phyloP scores from a whole-genome alignment of 257 asterid species.

The Ligustrum vulgare region DNA sequence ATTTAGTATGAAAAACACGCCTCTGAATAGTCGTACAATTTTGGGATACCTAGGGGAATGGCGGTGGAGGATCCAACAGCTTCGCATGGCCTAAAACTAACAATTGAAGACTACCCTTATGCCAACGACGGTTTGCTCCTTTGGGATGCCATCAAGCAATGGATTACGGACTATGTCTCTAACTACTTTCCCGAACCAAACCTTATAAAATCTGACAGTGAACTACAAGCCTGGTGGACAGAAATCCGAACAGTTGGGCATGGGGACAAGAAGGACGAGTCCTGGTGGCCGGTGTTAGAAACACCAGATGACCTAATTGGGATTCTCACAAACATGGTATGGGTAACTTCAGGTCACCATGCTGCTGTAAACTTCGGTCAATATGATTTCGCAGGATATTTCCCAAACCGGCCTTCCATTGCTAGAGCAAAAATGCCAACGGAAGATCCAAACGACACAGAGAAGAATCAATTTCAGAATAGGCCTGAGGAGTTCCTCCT shows the following conservation, averaged over 20 bases:
- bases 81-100: slow-evolving; percentile 66
- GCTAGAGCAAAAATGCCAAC: slow-evolving; percentile 62
- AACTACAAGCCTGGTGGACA: slow-evolving; percentile 82
- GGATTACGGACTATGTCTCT: slow-evolving; percentile 64
- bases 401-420: slow-evolving; percentile 71
- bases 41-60: slow-evolving; percentile 56
- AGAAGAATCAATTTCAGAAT: slow-evolving; percentile 36
- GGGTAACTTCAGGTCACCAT: slow-evolving; percentile 80
- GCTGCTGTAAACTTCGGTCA: slow-evolving; percentile 90
- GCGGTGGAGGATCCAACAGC: slow-evolving; percentile 72
- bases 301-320: slow-evolving; percentile 46
- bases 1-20: background rate
- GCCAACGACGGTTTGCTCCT: slow-evolving; percentile 72
- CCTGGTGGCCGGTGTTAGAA: slow-evolving; percentile 75
- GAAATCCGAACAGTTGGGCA: slow-evolving; percentile 68
- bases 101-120: slow-evolving; percentile 77
- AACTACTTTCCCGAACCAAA: slow-evolving; percentile 46
- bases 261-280: slow-evolving; percentile 66
- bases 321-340: slow-evolving; percentile 59
- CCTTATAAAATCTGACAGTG: slow-evolving; percentile 44
- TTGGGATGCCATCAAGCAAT: slow-evolving; percentile 69
- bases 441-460: slow-evolving; percentile 54
- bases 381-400: slow-evolving; percentile 56
- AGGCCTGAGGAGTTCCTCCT: slow-evolving; percentile 63
- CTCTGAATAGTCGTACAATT: background rate